phyloP scores from a whole-genome alignment of 768 basidiomycete genomes.

The Naematelia aurantialba region DNA sequence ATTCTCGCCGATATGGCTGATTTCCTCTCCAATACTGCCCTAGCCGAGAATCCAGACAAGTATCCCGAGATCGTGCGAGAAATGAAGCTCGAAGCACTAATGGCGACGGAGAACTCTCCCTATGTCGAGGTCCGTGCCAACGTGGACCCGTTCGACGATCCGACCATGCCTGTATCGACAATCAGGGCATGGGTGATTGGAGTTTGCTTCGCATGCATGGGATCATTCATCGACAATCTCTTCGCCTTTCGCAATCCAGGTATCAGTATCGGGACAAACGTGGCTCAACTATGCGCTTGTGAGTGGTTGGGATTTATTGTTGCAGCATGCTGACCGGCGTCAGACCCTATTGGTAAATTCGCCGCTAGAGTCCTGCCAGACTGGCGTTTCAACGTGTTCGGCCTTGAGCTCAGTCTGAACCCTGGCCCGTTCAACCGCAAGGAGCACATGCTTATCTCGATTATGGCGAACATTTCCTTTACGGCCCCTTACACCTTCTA shows the following conservation, averaged over 20 bases:
- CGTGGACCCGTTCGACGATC: conserved; percentile 54
- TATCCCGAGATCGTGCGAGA: conserved; percentile 27
- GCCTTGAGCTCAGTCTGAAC: conserved; percentile 26
- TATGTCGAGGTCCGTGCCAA: conserved; percentile 74
- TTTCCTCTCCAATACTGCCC: conserved; percentile 24
- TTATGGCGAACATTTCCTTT: conserved; percentile 42
- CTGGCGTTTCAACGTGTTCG: conserved; percentile 21
- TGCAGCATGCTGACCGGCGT: too few relatives aligned
- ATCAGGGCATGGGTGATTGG: conserved; percentile 45
- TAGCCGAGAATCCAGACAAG: conserved; percentile 16
- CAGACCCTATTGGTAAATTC: not conserved
- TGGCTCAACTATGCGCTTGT: conserved; percentile 65
- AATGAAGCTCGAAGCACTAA: conserved; percentile 37
- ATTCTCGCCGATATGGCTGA: conserved; percentile 19
- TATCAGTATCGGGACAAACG: conserved; percentile 65
- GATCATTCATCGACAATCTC: conserved; percentile 57
- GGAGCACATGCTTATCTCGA: conserved; percentile 46
- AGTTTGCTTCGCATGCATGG: conserved; percentile 53
- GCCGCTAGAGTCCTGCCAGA: not conserved
- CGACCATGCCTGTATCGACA: conserved; percentile 36
- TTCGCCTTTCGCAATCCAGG: conserved; percentile 57
- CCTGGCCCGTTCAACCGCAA: conserved; percentile 44
- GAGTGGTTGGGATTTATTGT: too few relatives aligned
- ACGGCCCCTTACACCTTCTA: conserved; percentile 40
- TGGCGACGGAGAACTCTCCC: conserved; percentile 64